Percentiles rank a stretch among this genome's conserved stretches.
phyloP scores from a whole-genome alignment of 257 asterid genomes.

The Gentiana dahurica region DNA sequence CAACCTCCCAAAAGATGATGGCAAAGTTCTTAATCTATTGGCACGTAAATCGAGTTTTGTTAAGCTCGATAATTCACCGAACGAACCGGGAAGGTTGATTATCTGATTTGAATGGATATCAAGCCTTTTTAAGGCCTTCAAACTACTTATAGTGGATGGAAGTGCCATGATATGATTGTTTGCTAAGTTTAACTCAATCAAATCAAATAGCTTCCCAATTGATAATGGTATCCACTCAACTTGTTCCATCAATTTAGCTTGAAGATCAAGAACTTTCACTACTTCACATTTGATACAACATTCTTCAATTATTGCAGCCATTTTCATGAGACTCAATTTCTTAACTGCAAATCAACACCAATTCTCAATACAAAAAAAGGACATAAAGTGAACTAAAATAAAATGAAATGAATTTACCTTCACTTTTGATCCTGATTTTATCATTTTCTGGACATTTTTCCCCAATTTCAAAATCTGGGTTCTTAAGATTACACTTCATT shows the following conservation, averaged over 20 bases:
- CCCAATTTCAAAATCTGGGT: slow-evolving; percentile 27
- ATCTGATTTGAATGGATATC: slow-evolving; percentile 64
- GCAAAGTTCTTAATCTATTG: slow-evolving; percentile 62
- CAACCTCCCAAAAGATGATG: slow-evolving; percentile 58
- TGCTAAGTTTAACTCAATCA: slow-evolving; percentile 46
- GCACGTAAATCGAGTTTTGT: slow-evolving; percentile 50
- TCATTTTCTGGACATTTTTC: slow-evolving; percentile 16
- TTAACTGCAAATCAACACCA: slow-evolving; percentile 9
- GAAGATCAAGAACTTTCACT: slow-evolving; percentile 39
- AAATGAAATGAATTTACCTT: neutral
- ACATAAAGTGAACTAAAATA: neutral
- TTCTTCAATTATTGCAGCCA: slow-evolving; percentile 55
- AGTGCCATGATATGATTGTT: slow-evolving; percentile 75
- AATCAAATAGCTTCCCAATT: slow-evolving; percentile 53
- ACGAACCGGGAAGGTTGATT: slow-evolving; percentile 66
- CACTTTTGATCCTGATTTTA: slow-evolving; percentile 13
- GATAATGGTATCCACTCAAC: slow-evolving; percentile 86
- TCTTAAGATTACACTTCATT: slow-evolving; percentile 12
- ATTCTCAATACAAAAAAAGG: neutral
- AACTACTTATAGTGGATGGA: slow-evolving; percentile 45
- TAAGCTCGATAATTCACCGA: slow-evolving; percentile 52
- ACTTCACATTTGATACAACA: slow-evolving; percentile 33
- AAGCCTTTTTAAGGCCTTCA: slow-evolving; percentile 42
- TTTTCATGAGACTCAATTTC: slow-evolving; percentile 40
- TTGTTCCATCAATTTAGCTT: slow-evolving; percentile 57